Evolutionary conservation across 768 basidiomycete species (phyloP).

Genomic region (Strobilomyces echinocephalus): DNA sequence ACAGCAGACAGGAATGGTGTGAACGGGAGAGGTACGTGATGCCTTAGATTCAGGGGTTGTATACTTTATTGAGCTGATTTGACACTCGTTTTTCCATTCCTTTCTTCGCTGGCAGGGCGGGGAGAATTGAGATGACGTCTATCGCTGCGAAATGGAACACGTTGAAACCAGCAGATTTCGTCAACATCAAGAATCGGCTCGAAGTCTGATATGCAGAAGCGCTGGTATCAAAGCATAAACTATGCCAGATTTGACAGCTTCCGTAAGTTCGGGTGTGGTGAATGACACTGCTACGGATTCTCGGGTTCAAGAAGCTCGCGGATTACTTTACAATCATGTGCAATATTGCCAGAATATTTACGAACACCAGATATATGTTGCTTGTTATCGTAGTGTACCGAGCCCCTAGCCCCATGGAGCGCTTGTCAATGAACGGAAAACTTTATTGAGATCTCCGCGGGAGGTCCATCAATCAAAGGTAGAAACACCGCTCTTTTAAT

Average conservation of each 20-base stretch:
- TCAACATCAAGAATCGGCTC: constrained; percentile 49
- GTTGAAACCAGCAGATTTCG: constrained; percentile 48
- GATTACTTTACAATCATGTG: constrained; percentile 4
- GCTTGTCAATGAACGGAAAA: not conserved
- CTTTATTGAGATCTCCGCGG: not conserved
- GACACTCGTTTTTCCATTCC: not conserved
- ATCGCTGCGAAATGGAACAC: constrained; percentile 46
- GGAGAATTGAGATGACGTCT: constrained; percentile 51
- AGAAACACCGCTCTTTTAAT: constrained; percentile 78
- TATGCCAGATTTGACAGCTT: constrained; percentile 18
- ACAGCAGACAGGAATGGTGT: constrained; percentile 51
- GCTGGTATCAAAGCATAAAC: constrained; percentile 12
- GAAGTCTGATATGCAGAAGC: constrained; percentile 39
- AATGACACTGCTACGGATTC: not conserved
- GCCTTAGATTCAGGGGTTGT: constrained; percentile 21
- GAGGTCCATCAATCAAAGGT: constrained; percentile 41
- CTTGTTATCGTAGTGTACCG: constrained; percentile 19
- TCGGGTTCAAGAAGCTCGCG: constrained; percentile 4
- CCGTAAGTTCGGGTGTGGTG: constrained; percentile 9
- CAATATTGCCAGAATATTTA: not conserved
- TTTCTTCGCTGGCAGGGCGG: constrained; percentile 37
- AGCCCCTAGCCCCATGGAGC: not conserved
- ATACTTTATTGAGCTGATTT: constrained; percentile 9
- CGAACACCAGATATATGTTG: not conserved
- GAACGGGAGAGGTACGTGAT: constrained; percentile 46